Conservation (phyloP, 164 flowering plant species). For the Annona cherimola region DNA sequence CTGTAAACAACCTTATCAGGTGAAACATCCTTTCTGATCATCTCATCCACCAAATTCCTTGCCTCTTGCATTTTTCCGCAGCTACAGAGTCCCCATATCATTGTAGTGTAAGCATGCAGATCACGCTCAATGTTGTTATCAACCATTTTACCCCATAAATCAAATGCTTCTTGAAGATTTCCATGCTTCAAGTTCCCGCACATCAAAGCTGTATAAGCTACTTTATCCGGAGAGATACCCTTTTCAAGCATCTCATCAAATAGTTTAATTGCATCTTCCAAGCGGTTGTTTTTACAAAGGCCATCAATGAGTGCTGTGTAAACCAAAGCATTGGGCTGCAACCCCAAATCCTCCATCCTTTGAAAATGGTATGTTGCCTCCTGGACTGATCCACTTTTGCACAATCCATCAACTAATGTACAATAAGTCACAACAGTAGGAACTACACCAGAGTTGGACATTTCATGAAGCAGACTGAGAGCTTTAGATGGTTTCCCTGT, state of each 20-base stretch:
- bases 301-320: conserved; percentile 79
- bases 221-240: conserved; percentile 55
- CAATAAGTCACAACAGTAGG: conserved; percentile 65
- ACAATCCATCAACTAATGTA: conserved; percentile 71
- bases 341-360: conserved; percentile 36
- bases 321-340: conserved; percentile 54
- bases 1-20: conserved; percentile 67
- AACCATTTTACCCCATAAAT: conserved; percentile 43
- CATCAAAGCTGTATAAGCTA: conserved; percentile 61
- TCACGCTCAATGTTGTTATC: conserved; percentile 61
- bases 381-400: conserved; percentile 52
- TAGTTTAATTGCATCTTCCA: conserved; percentile 50
- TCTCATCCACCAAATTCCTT: conserved; percentile 49
- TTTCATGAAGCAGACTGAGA: conserved; percentile 46
- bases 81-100: conserved; percentile 60
- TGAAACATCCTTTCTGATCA: conserved; percentile 55
- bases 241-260: conserved; percentile 53
- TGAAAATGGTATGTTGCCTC: conserved; percentile 53
- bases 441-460: conserved; percentile 41
- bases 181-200: conserved; percentile 72
- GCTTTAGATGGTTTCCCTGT: conserved; percentile 55
- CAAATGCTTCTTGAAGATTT: conserved; percentile 53
- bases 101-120: conserved; percentile 57
- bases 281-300: conserved; percentile 45
- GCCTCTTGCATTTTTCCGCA: conserved; percentile 49